Evolutionary conservation across 495 filamentous ascomycete species (phyloP).

Genomic region (Penicillium roqueforti): DNA sequence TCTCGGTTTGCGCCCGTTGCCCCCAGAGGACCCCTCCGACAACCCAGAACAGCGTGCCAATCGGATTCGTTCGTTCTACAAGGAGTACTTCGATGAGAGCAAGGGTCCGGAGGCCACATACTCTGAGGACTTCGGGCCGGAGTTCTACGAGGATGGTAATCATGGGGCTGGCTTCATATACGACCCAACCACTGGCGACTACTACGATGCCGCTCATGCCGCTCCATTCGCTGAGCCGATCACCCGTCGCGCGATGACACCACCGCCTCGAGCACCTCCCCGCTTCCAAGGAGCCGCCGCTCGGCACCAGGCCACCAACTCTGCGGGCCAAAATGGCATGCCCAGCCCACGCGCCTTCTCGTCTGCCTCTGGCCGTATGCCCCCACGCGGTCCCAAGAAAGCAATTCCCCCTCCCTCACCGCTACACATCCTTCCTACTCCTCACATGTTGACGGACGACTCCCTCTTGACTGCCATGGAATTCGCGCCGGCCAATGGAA

Average conservation of each 20-base stretch:
- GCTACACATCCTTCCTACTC: conserved; percentile 75
- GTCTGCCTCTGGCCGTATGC: conserved; percentile 57
- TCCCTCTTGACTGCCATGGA: conserved; percentile 70
- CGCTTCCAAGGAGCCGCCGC: conserved; percentile 56
- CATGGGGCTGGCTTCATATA: conserved; percentile 51
- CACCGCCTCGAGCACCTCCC: conserved; percentile 75
- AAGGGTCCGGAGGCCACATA: conserved; percentile 55
- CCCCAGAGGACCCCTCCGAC: conserved; percentile 77
- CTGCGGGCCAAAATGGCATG: conserved; percentile 43
- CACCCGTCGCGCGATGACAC: conserved; percentile 91
- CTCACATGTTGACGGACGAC: conserved; percentile 82
- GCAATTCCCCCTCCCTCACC: conserved; percentile 69
- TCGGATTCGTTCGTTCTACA: conserved; percentile 96
- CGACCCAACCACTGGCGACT: conserved; percentile 70
- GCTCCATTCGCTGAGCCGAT: conserved; percentile 75
- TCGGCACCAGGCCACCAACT: conserved; percentile 46
- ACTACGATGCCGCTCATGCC: conserved; percentile 55
- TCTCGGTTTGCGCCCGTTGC: conserved; percentile 87
- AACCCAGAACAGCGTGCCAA: conserved; percentile 93
- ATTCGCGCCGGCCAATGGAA: conserved; percentile 76
- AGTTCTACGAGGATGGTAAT: conserved; percentile 50
- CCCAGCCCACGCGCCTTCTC: conserved; percentile 62
- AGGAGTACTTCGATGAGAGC: conserved; percentile 95
- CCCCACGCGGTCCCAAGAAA: conserved; percentile 49
- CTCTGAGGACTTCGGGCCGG: conserved; percentile 65